Conservation (phyloP, 1,284 basidiomycete genomes). For the Cutaneotrichosporon cutaneum region DNA sequence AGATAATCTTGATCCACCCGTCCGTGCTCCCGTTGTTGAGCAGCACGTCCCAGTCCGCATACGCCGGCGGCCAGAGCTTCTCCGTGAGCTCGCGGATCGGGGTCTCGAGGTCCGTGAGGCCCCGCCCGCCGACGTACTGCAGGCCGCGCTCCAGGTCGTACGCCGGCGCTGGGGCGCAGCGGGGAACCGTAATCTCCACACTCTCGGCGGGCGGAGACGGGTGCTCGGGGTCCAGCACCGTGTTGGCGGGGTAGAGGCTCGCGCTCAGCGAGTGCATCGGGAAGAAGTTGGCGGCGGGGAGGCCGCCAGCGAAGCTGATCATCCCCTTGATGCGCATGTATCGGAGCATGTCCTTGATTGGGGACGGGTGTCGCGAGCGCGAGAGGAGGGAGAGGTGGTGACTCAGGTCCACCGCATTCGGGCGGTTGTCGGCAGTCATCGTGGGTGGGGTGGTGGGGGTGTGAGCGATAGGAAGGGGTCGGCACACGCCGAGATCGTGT, state of each 20-base stretch:
- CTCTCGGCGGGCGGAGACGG: slow-evolving; percentile 46
- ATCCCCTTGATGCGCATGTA: slow-evolving; percentile 33
- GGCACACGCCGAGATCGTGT: background rate
- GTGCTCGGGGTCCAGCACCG: slow-evolving; percentile 55
- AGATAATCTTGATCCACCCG: slow-evolving; percentile 54
- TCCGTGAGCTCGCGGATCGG: slow-evolving; percentile 57
- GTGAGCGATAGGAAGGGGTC: background rate
- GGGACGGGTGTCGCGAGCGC: slow-evolving; percentile 58
- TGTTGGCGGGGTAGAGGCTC: slow-evolving; percentile 29
- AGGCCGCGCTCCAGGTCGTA: slow-evolving; percentile 60
- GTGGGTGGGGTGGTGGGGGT: background rate
- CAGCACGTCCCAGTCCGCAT: slow-evolving; percentile 61
- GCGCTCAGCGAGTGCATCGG: slow-evolving; percentile 43
- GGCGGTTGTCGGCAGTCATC: slow-evolving; percentile 7
- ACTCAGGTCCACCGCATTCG: slow-evolving; percentile 56
- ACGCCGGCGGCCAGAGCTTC: slow-evolving; percentile 65
- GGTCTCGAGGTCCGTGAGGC: slow-evolving; percentile 26
- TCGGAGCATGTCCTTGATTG: slow-evolving; percentile 58
- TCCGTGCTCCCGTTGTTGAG: slow-evolving; percentile 73
- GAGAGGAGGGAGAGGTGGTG: slow-evolving; percentile 62
- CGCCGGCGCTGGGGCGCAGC: slow-evolving; percentile 36
- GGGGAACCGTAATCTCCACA: slow-evolving; percentile 61
- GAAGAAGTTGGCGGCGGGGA: slow-evolving; percentile 48
- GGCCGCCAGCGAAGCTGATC: slow-evolving; percentile 40
- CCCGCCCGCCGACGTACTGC: slow-evolving; percentile 61